These are phyloP conservation scores for Pulveroboletus sp. DNA, from an alignment of 768 basidiomycete genomes.

Conservation along the genomic window DNA sequence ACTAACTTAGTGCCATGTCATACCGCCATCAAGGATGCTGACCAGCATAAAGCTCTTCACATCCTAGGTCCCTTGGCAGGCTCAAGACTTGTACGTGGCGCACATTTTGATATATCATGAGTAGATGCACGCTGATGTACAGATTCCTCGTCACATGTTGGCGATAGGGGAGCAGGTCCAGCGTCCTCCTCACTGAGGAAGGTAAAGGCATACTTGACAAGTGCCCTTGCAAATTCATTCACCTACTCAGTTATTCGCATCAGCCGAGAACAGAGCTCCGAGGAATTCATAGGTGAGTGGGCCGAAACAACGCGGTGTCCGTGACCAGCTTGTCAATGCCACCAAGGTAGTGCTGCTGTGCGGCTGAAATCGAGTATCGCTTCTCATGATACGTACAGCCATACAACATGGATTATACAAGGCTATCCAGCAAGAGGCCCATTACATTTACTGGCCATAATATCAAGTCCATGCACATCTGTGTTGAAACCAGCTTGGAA, in stretches of 20 bases:
- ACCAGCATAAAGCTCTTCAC: neutral
- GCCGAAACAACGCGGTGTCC: too few relatives aligned
- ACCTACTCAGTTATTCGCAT: neutral
- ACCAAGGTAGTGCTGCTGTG: conserved; percentile 31
- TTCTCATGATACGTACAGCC: too few relatives aligned
- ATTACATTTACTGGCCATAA: neutral
- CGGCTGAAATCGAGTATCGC: neutral
- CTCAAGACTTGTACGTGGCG: neutral
- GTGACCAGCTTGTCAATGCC: conserved; percentile 44
- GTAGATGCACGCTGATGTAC: neutral
- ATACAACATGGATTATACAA: too few relatives aligned
- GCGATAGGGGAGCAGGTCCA: neutral
- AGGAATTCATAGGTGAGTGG: conserved; percentile 47
- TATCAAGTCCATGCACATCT: too few relatives aligned
- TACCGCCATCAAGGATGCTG: neutral
- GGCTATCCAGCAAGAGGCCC: too few relatives aligned
- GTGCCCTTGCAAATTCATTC: too few relatives aligned
- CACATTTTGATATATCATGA: neutral
- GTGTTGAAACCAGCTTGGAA: neutral
- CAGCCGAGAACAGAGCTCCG: neutral
- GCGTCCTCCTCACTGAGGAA: too few relatives aligned
- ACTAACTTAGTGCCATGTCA: neutral
- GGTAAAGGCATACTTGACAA: neutral
- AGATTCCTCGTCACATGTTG: neutral
- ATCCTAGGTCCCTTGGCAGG: neutral